Conservation (phyloP, 805 yeast species). For the Ogataea ganodermae region DNA sequence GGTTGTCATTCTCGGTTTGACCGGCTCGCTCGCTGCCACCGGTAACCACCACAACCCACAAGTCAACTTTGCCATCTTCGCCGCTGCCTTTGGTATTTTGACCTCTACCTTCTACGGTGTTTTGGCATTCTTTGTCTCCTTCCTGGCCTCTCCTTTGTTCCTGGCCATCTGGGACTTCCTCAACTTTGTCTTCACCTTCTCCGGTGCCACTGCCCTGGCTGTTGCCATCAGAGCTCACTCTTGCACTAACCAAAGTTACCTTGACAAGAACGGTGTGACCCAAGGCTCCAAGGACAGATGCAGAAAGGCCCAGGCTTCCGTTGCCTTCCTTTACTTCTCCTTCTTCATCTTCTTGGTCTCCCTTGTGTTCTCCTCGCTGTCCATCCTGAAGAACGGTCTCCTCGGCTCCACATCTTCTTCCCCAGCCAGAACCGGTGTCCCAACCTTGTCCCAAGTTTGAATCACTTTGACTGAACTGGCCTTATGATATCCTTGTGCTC, state of each 20-base stretch:
- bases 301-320: conserved; percentile 88
- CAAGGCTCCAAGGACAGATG: conserved; percentile 85
- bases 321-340: conserved; percentile 83
- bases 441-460: conserved; percentile 88
- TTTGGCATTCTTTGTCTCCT: conserved; percentile 71
- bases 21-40: conserved; percentile 83
- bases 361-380: conserved; percentile 47
- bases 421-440: conserved; percentile 78
- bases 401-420: conserved; percentile 54
- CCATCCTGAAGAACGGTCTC: conserved; percentile 58
- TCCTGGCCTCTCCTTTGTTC: conserved; percentile 85
- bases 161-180: conserved; percentile 78
- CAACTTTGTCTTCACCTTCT: conserved; percentile 87
- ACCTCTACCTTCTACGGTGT: conserved; percentile 80
- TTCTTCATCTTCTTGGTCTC: conserved; percentile 74
- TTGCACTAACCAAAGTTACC: conserved; percentile 68
- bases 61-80: conserved; percentile 85
- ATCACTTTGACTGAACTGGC: neutral
- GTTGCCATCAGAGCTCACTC: conserved; percentile 86
- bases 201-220: conserved; percentile 94
- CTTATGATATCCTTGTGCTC: conserved; percentile 8
- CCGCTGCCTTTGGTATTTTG: conserved; percentile 82
- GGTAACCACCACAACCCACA: conserved; percentile 61
- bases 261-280: conserved; percentile 64
- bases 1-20: conserved; percentile 78